Conservation (phyloP, 2,329 filamentous ascomycete species). For the Cladosporium sp. region DNA sequence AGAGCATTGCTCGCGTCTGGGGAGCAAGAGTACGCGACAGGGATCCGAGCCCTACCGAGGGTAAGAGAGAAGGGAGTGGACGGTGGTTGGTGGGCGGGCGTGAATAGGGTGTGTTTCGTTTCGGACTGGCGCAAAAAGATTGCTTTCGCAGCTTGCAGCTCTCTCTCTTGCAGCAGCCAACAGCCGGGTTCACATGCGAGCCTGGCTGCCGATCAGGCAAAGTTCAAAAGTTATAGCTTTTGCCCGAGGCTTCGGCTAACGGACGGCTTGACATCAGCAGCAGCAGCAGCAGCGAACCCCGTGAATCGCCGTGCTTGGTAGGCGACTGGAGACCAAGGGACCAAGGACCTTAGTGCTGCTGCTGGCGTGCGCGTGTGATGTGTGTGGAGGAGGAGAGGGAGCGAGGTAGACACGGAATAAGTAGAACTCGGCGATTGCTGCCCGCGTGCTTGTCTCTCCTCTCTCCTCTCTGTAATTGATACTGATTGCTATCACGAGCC, state of each 20-base stretch:
- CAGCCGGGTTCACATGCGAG: constrained; percentile 3
- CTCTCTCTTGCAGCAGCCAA: neutral
- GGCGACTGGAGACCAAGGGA: too few relatives aligned
- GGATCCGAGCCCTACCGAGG: constrained; percentile 9
- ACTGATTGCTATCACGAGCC: neutral
- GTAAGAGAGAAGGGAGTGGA: neutral
- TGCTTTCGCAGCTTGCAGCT: neutral
- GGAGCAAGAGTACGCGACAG: constrained; percentile 2
- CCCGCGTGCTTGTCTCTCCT: neutral
- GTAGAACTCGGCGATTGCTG: constrained; percentile 12
- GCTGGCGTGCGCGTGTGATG: neutral
- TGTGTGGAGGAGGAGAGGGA: neutral
- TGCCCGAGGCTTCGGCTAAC: constrained; percentile 4
- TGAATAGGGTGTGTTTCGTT: neutral
- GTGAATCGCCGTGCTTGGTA: constrained; percentile 3
- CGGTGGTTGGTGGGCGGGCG: neutral
- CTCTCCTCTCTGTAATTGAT: neutral
- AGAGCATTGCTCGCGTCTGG: constrained; percentile 11
- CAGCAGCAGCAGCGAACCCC: neutral
- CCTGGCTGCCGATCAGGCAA: neutral
- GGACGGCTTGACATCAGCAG: neutral
- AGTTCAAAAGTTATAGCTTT: neutral
- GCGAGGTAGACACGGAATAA: neutral
- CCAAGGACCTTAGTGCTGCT: neutral
- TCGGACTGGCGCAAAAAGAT: constrained; percentile 4